Base-by-base conservation (phyloP, 164 flowering plant genomes). In the Magnolia officinalis region DNA sequence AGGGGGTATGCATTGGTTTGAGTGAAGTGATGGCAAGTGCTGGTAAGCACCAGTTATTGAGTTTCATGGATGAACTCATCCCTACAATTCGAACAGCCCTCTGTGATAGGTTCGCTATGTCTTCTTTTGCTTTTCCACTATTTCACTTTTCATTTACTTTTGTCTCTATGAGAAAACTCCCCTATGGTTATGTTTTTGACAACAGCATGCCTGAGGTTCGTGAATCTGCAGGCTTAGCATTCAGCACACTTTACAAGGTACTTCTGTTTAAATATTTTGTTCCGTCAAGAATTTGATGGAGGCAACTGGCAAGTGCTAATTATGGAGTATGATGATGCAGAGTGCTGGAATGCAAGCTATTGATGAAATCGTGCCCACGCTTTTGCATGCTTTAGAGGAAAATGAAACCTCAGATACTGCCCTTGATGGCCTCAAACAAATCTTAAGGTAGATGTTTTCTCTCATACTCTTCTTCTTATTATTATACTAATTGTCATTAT, bases 341-440 rank as follows among this genome's bases (percentile, higher is more conserved):
- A 96, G 89, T 88, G 99, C 99, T 80, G 99, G 99, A 74, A 72
- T 96, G 97, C 99, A 91, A 90, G 99, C 99, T 76, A 93, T 96
- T 84, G 99, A 96, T 85, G 99, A 96, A 81, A 96, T 96, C 75
- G 95, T 96, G 63, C 99, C 99, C 45, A 96, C 98, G 8, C 93
- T 96, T 83, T 83, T 96, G 59, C 97, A 90, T 87, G 96, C 98
- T 63, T 79, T 96, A 78, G 99, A 96, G 78, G 96, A 94, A 83
- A 92, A 90, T 75, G 77, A 86, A 82, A 90, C 91, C 9, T 94
- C 99, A 72, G 97, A 91, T 77, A 96, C 97, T 79, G 99, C 99
- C 51, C 92, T 96, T 77, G 99, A 96, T 85, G 99, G 98, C 68
- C 95, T 96, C 72, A 96, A 94, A 82, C 99, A 96, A 87, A 96